Percentiles rank a stretch among this genome's conserved stretches.
Conservation (phyloP, 78 protist genomes). For the Acrasis kona region DNA sequence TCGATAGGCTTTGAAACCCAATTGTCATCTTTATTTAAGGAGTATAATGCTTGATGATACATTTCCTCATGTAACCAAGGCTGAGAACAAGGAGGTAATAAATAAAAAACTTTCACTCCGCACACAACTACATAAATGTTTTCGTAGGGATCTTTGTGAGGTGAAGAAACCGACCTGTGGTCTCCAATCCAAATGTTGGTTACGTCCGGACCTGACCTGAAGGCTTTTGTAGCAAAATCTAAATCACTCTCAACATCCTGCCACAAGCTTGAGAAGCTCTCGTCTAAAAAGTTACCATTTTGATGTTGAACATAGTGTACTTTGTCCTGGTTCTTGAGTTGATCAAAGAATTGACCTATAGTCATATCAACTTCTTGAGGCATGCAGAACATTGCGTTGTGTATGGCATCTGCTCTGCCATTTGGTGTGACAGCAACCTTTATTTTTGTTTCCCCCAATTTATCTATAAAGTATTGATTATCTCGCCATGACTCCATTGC, state of each 20-base stretch:
- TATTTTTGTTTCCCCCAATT: conserved; percentile 3
- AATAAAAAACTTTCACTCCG: conserved; percentile 38
- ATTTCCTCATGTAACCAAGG: background rate
- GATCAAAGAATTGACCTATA: background rate
- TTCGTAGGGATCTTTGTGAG: conserved; percentile 44
- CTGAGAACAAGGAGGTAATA: conserved; percentile 35
- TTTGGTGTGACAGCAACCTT: conserved; percentile 32
- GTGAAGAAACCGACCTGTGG: conserved; percentile 1
- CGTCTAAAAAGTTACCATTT: background rate
- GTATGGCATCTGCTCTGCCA: conserved; percentile 31
- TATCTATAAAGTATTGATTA: background rate
- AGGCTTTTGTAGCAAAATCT: background rate
- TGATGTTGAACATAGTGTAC: background rate
- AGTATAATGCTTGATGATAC: background rate
- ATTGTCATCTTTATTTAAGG: background rate
- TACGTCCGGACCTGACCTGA: conserved; percentile 27
- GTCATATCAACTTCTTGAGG: conserved; percentile 18
- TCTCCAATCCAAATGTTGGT: conserved; percentile 53
- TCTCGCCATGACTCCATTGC: conserved; percentile 19
- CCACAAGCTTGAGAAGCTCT: background rate
- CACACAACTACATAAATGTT: conserved; percentile 41
- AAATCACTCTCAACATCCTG: background rate
- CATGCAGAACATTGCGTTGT: background rate
- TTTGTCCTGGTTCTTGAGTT: background rate
- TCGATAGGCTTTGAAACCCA: background rate